Evolutionary conservation across 192 early-diverging fungal genomes (phyloP).

Genomic region (Umbelopsis sp.): DNA sequence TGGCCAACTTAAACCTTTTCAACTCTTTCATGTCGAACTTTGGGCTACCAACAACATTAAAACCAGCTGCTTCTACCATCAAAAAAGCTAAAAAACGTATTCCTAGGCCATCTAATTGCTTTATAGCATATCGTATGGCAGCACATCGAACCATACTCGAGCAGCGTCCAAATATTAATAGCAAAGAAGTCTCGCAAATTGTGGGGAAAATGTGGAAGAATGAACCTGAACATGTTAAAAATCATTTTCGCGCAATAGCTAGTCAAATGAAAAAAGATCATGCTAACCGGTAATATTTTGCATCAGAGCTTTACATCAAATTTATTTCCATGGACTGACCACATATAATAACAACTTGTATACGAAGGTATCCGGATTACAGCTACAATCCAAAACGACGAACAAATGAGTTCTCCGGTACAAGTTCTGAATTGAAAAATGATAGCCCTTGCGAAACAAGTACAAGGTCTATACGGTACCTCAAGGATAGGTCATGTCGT

Average conservation of each 20-base stretch:
- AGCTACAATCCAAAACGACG: constrained; percentile 3
- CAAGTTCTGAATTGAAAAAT: too few relatives aligned
- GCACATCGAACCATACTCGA: constrained; percentile 51
- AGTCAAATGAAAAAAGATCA: constrained; percentile 49
- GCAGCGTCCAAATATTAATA: constrained; percentile 46
- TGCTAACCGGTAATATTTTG: constrained; percentile 26
- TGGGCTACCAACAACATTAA: not conserved
- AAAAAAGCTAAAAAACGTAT: not conserved
- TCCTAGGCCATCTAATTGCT: constrained; percentile 59
- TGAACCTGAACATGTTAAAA: constrained; percentile 55
- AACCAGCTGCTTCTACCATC: not conserved
- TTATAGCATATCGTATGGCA: constrained; percentile 64
- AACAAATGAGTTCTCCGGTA: not conserved
- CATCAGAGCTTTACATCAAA: not conserved
- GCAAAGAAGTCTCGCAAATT: constrained; percentile 59
- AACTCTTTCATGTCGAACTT: not conserved
- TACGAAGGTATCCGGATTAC: not conserved
- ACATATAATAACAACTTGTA: not conserved
- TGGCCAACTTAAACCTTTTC: not conserved
- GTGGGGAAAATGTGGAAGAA: constrained; percentile 58
- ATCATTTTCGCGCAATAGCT: constrained; percentile 52
- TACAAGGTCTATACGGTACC: too few relatives aligned
- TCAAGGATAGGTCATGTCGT: too few relatives aligned
- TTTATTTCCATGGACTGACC: not conserved
- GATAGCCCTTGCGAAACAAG: too few relatives aligned